Evolutionary conservation across 495 filamentous ascomycete genomes (phyloP).

Genomic region (Aspergillus funiculosus): DNA sequence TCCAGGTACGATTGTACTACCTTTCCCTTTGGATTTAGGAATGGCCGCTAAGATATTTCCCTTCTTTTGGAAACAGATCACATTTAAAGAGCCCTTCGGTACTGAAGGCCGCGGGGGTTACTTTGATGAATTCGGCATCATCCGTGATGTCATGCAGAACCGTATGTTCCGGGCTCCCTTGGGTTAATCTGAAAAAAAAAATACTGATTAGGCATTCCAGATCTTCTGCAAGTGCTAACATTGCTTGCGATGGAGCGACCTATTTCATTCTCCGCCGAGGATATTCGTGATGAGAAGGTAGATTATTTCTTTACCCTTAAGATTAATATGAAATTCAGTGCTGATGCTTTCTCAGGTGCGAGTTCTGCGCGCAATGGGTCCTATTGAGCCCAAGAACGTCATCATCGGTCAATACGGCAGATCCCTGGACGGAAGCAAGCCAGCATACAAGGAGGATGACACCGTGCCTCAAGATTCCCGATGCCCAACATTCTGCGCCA

Average conservation of each 20-base stretch:
- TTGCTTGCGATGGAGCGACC: constrained; percentile 97
- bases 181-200: neutral
- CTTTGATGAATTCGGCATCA: constrained; percentile 99
- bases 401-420: constrained; percentile 99
- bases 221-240: constrained; percentile 92
- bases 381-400: constrained; percentile 99
- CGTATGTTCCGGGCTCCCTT: constrained; percentile 38
- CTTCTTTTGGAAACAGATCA: constrained; percentile 62
- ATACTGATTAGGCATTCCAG: constrained; percentile 33
- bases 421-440: constrained; percentile 94
- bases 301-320: neutral
- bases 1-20: constrained; percentile 45
- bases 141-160: constrained; percentile 98
- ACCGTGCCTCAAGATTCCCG: constrained; percentile 96
- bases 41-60: constrained; percentile 3
- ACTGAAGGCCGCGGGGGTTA: constrained; percentile 99
- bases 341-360: constrained; percentile 43
- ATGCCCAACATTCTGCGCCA: constrained; percentile 95
- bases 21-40: neutral
- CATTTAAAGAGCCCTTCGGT: constrained; percentile 99
- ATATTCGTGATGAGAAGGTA: constrained; percentile 98
- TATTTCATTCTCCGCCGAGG: constrained; percentile 96
- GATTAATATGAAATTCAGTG: neutral
- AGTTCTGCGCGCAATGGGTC: constrained; percentile 85
- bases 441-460: constrained; percentile 96